These are phyloP conservation scores for Ogataea corticis DNA, from an alignment of 805 yeast species.

Conservation along the genomic window DNA sequence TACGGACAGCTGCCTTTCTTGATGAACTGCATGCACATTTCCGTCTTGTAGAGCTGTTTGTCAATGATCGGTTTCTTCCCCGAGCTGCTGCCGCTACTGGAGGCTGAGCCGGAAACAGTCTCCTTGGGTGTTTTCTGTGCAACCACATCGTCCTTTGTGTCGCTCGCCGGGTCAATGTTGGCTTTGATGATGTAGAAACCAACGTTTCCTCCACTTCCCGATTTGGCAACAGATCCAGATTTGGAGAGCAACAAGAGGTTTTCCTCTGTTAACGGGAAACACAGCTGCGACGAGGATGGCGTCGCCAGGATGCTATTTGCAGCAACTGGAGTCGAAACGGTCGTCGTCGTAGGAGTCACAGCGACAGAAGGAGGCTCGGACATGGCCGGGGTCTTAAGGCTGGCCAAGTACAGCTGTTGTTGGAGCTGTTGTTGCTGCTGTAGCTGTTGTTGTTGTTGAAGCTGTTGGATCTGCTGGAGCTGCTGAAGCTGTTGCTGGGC, in stretches of 20 bases:
- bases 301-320: slow-evolving; percentile 2
- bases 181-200: slow-evolving; percentile 11
- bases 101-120: neutral
- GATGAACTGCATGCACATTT: slow-evolving; percentile 77
- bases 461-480: slow-evolving; percentile 10
- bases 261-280: slow-evolving; percentile 39
- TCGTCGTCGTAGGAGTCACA: slow-evolving; percentile 1
- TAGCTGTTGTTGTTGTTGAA: slow-evolving; percentile 7
- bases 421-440: slow-evolving; percentile 4
- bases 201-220: neutral
- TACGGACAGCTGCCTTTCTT: slow-evolving; percentile 78
- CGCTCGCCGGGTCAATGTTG: slow-evolving; percentile 7
- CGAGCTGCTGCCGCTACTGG: slow-evolving; percentile 10
- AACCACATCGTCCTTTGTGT: slow-evolving; percentile 1
- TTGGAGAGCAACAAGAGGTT: slow-evolving; percentile 32
- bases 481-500: slow-evolving; percentile 3
- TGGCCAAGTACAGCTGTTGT: slow-evolving; percentile 17
- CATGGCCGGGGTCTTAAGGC: slow-evolving; percentile 22
- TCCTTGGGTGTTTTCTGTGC: slow-evolving; percentile 3
- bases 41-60: slow-evolving; percentile 83
- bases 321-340: slow-evolving; percentile 2
- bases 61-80: slow-evolving; percentile 22
- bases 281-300: slow-evolving; percentile 5
- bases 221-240: neutral
- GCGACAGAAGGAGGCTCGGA: slow-evolving; percentile 11